A percentile compares a stretch with the other conserved stretches of the same genome.
phyloP scores from a whole-genome alignment of 257 asterid genomes.

The Cordia subcordata region DNA sequence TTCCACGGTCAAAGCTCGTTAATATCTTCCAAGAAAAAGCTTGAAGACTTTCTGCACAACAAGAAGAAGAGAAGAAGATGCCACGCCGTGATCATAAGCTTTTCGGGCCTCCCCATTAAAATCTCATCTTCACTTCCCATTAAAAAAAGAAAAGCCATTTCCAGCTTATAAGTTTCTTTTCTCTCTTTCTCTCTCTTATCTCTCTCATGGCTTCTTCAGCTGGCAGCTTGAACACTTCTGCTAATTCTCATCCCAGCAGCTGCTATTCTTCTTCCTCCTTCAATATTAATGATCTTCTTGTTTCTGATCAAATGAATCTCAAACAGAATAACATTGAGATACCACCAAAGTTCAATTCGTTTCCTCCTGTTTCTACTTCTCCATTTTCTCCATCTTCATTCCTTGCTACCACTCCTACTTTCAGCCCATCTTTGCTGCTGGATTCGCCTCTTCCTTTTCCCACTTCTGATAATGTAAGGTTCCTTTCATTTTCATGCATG shows the following conservation, averaged over 20 bases:
- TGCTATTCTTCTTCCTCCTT: slow-evolving; percentile 1
- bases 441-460: slow-evolving; percentile 76
- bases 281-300: slow-evolving; percentile 1
- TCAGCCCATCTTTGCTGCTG: slow-evolving; percentile 71
- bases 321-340: slow-evolving; percentile 10
- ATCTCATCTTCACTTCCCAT: background rate
- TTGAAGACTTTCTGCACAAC: background rate
- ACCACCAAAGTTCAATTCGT: slow-evolving; percentile 49
- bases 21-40: slow-evolving; percentile 27
- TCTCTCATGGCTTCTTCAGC: slow-evolving; percentile 4
- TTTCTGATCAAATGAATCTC: slow-evolving; percentile 6
- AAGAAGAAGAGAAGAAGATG: background rate
- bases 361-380: slow-evolving; percentile 56
- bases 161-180: background rate
- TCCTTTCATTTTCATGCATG: no score
- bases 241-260: background rate
- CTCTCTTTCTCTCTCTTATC: background rate
- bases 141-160: background rate
- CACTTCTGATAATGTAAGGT: slow-evolving; percentile 60
- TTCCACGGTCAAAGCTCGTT: slow-evolving; percentile 34
- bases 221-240: background rate
- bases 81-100: no score
- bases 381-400: slow-evolving; percentile 77
- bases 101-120: background rate
- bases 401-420: slow-evolving; percentile 17